phyloP scores from a whole-genome alignment of 257 asterid genomes.

The Parsonsia alboflavescens region DNA sequence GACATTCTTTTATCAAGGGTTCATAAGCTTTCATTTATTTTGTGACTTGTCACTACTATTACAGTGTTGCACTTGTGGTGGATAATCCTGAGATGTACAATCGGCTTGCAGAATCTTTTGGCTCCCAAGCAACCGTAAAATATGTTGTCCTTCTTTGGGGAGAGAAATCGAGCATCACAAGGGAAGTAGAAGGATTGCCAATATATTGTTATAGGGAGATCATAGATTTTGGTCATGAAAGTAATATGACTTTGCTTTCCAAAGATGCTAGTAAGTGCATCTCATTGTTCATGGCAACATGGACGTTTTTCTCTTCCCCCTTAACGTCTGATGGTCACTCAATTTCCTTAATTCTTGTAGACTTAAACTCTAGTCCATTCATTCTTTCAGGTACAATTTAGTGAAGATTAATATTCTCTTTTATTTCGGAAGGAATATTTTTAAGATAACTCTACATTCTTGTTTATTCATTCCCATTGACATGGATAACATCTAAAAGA shows the following conservation, averaged over 20 bases:
- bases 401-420: background rate
- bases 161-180: conserved; percentile 53
- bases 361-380: background rate
- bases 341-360: background rate
- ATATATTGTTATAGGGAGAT: conserved; percentile 64
- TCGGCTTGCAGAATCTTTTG: conserved; percentile 43
- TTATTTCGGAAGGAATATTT: background rate
- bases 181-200: conserved; percentile 40
- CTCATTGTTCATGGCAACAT: conserved; percentile 6
- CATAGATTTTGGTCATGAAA: conserved; percentile 55
- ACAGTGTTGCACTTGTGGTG: conserved; percentile 79
- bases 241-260: conserved; percentile 48
- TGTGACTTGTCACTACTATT: conserved; percentile 16
- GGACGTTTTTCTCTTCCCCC: too few relatives aligned
- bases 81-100: conserved; percentile 68
- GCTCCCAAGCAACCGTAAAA: conserved; percentile 46
- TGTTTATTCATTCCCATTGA: background rate
- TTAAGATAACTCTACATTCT: background rate
- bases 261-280: conserved; percentile 64
- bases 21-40: conserved; percentile 11
- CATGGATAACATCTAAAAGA: background rate
- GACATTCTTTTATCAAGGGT: background rate
- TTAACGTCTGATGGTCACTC: background rate
- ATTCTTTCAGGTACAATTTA: background rate
- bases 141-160: conserved; percentile 83